Conservation (phyloP, 176 grass and related monocot genomes). For the Ensete glaucum region DNA sequence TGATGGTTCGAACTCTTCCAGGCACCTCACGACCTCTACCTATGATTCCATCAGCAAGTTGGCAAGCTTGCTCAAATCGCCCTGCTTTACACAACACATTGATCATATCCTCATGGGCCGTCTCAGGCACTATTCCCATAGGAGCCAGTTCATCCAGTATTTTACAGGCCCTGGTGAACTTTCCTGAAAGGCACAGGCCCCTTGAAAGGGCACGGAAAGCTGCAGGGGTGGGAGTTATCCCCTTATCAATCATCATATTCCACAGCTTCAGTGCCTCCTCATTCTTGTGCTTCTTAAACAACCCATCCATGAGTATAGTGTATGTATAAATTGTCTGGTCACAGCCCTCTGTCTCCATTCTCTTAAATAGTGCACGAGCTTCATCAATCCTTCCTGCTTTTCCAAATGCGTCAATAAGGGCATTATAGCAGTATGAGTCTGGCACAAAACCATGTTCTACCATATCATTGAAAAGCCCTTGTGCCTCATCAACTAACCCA, state of each 20-base stretch:
- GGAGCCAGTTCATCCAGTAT: conserved; percentile 86
- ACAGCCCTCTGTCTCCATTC: conserved; percentile 73
- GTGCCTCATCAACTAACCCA: conserved; percentile 50
- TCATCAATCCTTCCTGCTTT: conserved; percentile 54
- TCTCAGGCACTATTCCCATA: conserved; percentile 76
- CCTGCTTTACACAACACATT: conserved; percentile 68
- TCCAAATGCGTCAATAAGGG: conserved; percentile 54
- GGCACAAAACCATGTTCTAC: conserved; percentile 42
- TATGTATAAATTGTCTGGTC: conserved; percentile 85
- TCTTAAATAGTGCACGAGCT: conserved; percentile 60
- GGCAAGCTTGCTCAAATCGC: conserved; percentile 85
- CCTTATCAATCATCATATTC: conserved; percentile 82
- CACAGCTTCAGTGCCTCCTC: conserved; percentile 76
- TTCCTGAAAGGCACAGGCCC: conserved; percentile 75
- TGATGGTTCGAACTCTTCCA: conserved; percentile 67
- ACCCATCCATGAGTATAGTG: conserved; percentile 62
- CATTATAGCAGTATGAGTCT: conserved; percentile 80
- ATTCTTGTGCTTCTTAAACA: conserved; percentile 83
- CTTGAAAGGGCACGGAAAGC: conserved; percentile 62
- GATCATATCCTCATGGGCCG: conserved; percentile 83
- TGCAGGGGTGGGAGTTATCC: conserved; percentile 64
- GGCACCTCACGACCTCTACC: conserved; percentile 68
- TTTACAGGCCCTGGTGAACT: conserved; percentile 74
- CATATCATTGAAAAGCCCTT: conserved; percentile 77
- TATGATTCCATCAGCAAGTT: conserved; percentile 80